Conservation (phyloP, 768 basidiomycete species). For the Xerocomus brunneocitrinus region DNA sequence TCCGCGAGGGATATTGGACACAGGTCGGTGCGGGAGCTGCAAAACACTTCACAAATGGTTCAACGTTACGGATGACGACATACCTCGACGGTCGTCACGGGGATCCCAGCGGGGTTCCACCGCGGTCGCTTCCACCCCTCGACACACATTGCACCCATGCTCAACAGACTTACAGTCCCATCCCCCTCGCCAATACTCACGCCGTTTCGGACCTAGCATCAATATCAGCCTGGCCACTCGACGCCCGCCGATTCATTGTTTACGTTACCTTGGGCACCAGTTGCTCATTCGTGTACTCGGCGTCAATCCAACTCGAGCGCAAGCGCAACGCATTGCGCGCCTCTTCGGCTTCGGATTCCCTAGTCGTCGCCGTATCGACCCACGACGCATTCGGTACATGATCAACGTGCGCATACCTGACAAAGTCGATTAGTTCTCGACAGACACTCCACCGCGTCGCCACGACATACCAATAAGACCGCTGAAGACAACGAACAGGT, state of each 20-base stretch:
- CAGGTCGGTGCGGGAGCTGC: slow-evolving; percentile 78
- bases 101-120: slow-evolving; percentile 92
- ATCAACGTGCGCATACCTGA: slow-evolving; percentile 67
- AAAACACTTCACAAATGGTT: slow-evolving; percentile 4
- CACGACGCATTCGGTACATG: slow-evolving; percentile 62
- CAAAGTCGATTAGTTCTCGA: background rate
- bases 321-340: slow-evolving; percentile 24
- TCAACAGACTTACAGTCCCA: slow-evolving; percentile 83
- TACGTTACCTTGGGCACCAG: slow-evolving; percentile 48
- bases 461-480: slow-evolving; percentile 74
- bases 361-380: slow-evolving; percentile 44
- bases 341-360: slow-evolving; percentile 34
- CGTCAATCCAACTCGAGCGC: slow-evolving; percentile 79
- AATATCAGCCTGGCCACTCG: background rate
- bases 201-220: slow-evolving; percentile 62
- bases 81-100: slow-evolving; percentile 84
- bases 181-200: slow-evolving; percentile 95
- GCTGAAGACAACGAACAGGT: slow-evolving; percentile 35
- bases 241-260: background rate
- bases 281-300: slow-evolving; percentile 65
- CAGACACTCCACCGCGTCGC: background rate
- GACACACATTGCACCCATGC: slow-evolving; percentile 93
- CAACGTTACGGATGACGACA: slow-evolving; percentile 12
- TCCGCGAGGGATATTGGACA: slow-evolving; percentile 70
- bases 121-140: slow-evolving; percentile 87